Percentiles rank a stretch among this genome's conserved stretches.
These are phyloP conservation scores for Tuber magnatum DNA, from an alignment of 495 filamentous ascomycete species.

Conservation along the genomic window DNA sequence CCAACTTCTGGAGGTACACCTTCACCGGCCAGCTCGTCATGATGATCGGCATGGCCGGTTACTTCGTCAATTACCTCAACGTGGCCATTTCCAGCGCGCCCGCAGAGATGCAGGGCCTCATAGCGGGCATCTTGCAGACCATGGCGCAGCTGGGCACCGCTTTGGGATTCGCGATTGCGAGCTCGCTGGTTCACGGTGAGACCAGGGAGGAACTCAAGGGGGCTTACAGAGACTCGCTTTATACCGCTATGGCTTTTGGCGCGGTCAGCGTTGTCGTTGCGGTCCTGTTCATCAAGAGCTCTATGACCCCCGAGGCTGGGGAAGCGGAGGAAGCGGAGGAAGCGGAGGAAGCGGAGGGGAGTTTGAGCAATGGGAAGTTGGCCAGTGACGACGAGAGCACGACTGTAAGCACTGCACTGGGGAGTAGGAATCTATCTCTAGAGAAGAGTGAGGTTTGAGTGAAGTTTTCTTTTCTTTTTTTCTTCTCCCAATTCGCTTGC, in stretches of 20 bases:
- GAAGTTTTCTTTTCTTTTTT: neutral
- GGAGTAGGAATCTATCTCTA: neutral
- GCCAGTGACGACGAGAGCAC: neutral
- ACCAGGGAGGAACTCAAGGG: slow-evolving; percentile 12
- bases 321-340: too few species aligned
- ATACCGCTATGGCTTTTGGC: slow-evolving; percentile 19
- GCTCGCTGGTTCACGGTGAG: slow-evolving; percentile 12
- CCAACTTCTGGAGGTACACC: slow-evolving; percentile 14
- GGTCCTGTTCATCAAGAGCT: slow-evolving; percentile 13
- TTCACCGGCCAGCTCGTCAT: slow-evolving; percentile 18
- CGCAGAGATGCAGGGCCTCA: slow-evolving; percentile 19
- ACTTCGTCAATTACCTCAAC: slow-evolving; percentile 27
- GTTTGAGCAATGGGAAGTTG: neutral
- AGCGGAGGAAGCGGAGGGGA: neutral
- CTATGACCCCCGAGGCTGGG: neutral
- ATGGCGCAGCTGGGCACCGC: slow-evolving; percentile 19
- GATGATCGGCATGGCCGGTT: slow-evolving; percentile 16
- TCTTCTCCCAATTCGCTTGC: neutral
- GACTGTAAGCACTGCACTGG: neutral
- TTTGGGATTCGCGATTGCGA: slow-evolving; percentile 19
- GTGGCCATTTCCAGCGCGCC: slow-evolving; percentile 22
- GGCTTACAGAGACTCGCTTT: slow-evolving; percentile 18
- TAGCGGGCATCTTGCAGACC: slow-evolving; percentile 20
- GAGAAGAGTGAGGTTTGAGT: neutral
- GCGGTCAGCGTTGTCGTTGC: slow-evolving; percentile 11